These are phyloP conservation scores for Tothia fuscella DNA, from an alignment of 2,329 filamentous ascomycete genomes.

Conservation along the genomic window DNA sequence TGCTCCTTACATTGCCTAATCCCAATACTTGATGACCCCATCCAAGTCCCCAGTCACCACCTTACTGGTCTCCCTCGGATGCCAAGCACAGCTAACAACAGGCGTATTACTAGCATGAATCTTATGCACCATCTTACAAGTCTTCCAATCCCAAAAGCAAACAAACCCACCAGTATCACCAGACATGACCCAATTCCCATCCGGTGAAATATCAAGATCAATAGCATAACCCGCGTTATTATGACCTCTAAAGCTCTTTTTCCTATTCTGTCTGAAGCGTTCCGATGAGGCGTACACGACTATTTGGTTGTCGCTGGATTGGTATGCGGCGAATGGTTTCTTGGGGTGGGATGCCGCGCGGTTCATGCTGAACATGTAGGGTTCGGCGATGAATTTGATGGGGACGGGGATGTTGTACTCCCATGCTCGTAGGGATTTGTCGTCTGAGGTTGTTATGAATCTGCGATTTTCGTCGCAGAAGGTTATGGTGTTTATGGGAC, in stretches of 20 bases:
- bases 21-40: slow-evolving; percentile 85
- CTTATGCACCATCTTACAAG: slow-evolving; percentile 98
- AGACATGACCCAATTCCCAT: slow-evolving; percentile 79
- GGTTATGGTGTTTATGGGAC: slow-evolving; percentile 94
- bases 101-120: slow-evolving; percentile 73
- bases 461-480: slow-evolving; percentile 90
- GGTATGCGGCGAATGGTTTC: slow-evolving; percentile 89
- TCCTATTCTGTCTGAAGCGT: slow-evolving; percentile 93
- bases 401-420: slow-evolving; percentile 90
- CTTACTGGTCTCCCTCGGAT: slow-evolving; percentile 95
- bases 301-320: slow-evolving; percentile 90
- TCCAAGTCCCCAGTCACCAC: slow-evolving; percentile 83
- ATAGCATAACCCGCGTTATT: slow-evolving; percentile 92
- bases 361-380: slow-evolving; percentile 95
- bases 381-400: slow-evolving; percentile 96
- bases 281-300: slow-evolving; percentile 90
- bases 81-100: slow-evolving; percentile 83
- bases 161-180: slow-evolving; percentile 83
- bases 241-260: slow-evolving; percentile 92
- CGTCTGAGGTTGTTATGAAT: slow-evolving; percentile 96
- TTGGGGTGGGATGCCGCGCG: slow-evolving; percentile 73
- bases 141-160: slow-evolving; percentile 99
- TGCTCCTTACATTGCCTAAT: too few species aligned
- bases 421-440: slow-evolving; percentile 93
- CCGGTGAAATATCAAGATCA: slow-evolving; percentile 76